Evolutionary conservation across 352 stramenopile genomes (phyloP), one percentile per base, ranked within the genome.

Genomic region (Pythium pectinolyticum): DNA sequence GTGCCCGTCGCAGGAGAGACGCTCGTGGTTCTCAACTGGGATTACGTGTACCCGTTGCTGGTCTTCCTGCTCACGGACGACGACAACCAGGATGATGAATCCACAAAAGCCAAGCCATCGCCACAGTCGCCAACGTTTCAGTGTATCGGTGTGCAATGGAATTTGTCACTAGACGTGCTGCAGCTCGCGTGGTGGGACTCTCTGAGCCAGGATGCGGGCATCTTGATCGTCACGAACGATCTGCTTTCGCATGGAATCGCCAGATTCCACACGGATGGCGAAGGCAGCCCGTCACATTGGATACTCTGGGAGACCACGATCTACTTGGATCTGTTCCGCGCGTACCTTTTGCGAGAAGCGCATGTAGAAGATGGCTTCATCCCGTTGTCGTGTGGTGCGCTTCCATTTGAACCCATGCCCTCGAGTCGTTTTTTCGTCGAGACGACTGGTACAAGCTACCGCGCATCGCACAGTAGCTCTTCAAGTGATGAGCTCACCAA

Each of bases 151-250:
- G 46, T 90, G 2, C 78, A 89, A 53, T 90, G 81, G 81, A 82
- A 90, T 53, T 24, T 89, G 22, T 89, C 76, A 0, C 8, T 92
- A 6, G 81, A 82, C 28, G 45, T 70, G 15, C 47, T 87, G 3
- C 83, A 92, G 53, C 58, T 90, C 12, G 70, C 70, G 4, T 89
- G 82, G 80, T 92, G 83, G 83, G 83, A 92, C 45, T 70, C 65
- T 10, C 59, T 70, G 39, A 87, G 71, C 0, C 83, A 88, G 57
- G 76, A 90, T 0, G 67, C 70, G 2, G 77, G 68, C 0, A 67
- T 89, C 30, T 66, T 92, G 8, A 41, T 84, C 0, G 61, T 90
- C 30, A 54, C 55, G 1, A 81, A 78, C 28, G 81, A 90, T 37
- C 65, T 88, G 24, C 63, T 90, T 0, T 85, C 83, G 0, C 83